These are phyloP conservation scores for Curvularia sp. DNA, from an alignment of 2,329 filamentous ascomycete species.

Conservation along the genomic window DNA sequence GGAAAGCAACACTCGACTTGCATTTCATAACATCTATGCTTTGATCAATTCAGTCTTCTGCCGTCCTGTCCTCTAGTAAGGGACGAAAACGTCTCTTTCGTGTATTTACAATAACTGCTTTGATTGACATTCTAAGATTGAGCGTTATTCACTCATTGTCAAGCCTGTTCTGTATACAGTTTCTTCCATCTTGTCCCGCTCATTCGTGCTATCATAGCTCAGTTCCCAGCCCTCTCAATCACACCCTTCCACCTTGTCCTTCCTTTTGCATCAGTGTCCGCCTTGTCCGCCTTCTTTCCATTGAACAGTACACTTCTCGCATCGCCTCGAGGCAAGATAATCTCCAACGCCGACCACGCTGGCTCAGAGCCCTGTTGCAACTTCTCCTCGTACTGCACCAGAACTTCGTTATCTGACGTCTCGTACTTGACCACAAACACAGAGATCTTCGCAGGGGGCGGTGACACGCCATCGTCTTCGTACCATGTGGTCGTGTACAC, in stretches of 20 bases:
- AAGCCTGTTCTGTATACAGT: too few species aligned
- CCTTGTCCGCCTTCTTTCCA: conserved; percentile 5
- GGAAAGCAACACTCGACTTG: too few species aligned
- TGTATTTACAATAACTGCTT: too few species aligned
- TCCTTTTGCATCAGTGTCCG: not conserved
- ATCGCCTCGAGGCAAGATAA: conserved; percentile 63
- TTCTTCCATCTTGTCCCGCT: not conserved
- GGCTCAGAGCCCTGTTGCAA: conserved; percentile 55
- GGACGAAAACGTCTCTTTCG: too few species aligned
- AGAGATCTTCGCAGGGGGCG: conserved; percentile 43
- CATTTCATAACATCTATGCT: too few species aligned
- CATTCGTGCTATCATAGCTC: not conserved
- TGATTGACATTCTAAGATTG: too few species aligned
- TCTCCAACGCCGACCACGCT: conserved; percentile 58
- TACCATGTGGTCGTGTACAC: conserved; percentile 58
- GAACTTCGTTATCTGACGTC: conserved; percentile 54
- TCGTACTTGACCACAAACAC: conserved; percentile 36
- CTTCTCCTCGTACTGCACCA: conserved; percentile 53
- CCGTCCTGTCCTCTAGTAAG: too few species aligned
- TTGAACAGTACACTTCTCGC: conserved; percentile 46
- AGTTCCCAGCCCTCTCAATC: not conserved
- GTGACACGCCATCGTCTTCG: conserved; percentile 65
- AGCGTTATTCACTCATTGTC: too few species aligned
- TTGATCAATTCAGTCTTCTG: too few species aligned
- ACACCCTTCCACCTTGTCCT: conserved; percentile 4